Percentiles rank a stretch among this genome's conserved stretches.
Conservation (phyloP, 805 yeast species). For the Candida fluviatilis region DNA sequence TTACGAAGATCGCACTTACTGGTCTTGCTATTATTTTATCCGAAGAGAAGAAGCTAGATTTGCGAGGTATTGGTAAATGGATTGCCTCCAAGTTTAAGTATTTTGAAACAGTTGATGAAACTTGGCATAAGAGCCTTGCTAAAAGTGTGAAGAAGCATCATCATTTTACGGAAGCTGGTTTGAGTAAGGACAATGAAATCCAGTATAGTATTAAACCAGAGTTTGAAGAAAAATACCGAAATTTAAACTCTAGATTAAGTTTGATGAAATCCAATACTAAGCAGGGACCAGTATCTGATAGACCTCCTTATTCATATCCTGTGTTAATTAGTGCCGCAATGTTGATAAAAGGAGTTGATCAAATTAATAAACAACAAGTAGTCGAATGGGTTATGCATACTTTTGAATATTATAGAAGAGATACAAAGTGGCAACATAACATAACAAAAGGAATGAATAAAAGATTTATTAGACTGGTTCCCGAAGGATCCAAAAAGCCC, state of each 20-base stretch:
- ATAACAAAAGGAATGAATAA: not conserved
- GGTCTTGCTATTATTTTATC: not conserved
- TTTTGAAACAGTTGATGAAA: not conserved
- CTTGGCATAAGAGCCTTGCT: not conserved
- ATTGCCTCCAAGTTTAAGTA: not conserved
- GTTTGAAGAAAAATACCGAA: not conserved
- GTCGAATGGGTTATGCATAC: not conserved
- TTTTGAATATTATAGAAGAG: not conserved
- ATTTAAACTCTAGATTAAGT: not conserved
- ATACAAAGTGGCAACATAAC: slow-evolving; percentile 1
- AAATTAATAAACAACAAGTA: not conserved
- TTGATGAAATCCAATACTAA: not conserved
- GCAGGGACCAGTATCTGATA: not conserved
- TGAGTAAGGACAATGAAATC: not conserved
- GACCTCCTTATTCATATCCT: slow-evolving; percentile 1
- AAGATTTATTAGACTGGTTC: not conserved
- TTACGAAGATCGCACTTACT: not conserved
- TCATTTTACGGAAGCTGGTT: not conserved
- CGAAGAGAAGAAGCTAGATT: not conserved
- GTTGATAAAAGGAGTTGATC: not conserved
- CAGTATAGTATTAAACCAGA: not conserved
- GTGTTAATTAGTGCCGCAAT: slow-evolving; percentile 1
- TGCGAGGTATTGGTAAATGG: not conserved
- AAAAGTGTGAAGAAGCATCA: not conserved
- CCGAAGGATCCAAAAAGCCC: not conserved